These are phyloP conservation scores for Calamus simplicifolius DNA, from an alignment of 176 grass and related monocot species.

Conservation along the genomic window DNA sequence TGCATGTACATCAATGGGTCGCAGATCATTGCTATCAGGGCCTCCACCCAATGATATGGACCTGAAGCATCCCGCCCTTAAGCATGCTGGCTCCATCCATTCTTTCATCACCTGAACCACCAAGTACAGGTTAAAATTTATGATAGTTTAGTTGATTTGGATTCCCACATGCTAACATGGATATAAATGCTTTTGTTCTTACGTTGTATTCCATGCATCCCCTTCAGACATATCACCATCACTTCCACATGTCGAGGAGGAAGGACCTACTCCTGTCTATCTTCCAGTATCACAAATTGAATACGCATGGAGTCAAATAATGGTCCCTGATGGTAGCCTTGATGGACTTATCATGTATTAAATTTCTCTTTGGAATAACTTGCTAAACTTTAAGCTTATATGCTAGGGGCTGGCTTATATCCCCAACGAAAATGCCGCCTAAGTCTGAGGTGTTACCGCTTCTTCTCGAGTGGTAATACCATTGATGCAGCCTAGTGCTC, in stretches of 20 bases:
- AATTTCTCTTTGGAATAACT: neutral
- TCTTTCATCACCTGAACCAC: conserved; percentile 7
- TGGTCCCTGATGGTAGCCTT: conserved; percentile 12
- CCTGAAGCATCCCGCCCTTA: conserved; percentile 21
- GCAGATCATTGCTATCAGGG: conserved; percentile 36
- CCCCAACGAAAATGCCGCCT: conserved; percentile 12
- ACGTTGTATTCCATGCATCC: conserved; percentile 7
- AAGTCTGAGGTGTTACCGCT: conserved; percentile 15
- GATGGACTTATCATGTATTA: neutral
- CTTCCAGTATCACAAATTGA: conserved; percentile 5
- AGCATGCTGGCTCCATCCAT: conserved; percentile 26
- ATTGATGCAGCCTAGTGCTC: conserved; percentile 19
- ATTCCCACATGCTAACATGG: conserved; percentile 2
- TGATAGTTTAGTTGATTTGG: conserved; percentile 4
- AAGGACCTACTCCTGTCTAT: conserved; percentile 16
- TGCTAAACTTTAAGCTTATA: neutral
- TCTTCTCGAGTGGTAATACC: conserved; percentile 21
- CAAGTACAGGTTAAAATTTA: conserved; percentile 30
- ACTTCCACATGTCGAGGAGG: conserved; percentile 5
- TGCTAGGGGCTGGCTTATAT: conserved; percentile 14
- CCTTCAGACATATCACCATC: conserved; percentile 17
- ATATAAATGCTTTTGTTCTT: conserved; percentile 7
- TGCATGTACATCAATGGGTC: conserved; percentile 28
- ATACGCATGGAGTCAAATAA: conserved; percentile 2
- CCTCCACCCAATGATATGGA: conserved; percentile 24